These are phyloP conservation scores for Ceratocystis lukuohia DNA, from an alignment of 2,329 filamentous ascomycete genomes.

Conservation along the genomic window DNA sequence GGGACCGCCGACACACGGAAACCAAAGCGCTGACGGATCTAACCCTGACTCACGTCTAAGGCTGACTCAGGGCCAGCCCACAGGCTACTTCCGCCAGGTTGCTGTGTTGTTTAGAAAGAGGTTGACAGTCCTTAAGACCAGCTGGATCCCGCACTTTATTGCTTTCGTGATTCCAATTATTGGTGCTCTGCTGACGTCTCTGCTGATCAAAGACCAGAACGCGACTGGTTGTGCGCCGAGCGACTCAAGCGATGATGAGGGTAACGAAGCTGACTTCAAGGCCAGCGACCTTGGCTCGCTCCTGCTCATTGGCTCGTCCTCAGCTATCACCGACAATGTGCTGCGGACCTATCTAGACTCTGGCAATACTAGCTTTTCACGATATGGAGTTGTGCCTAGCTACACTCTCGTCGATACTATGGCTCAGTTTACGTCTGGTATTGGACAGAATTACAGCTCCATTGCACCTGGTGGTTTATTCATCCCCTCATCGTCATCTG, in stretches of 20 bases:
- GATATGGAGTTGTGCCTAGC: conserved; percentile 12
- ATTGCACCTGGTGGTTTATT: conserved; percentile 71
- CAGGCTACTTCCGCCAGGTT: conserved; percentile 57
- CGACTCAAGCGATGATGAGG: conserved; percentile 22
- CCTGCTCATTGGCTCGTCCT: conserved; percentile 11
- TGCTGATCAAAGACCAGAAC: conserved; percentile 51
- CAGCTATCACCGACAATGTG: conserved; percentile 6
- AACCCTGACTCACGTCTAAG: conserved; percentile 31
- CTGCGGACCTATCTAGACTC: conserved; percentile 13
- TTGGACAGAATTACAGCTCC: conserved; percentile 49
- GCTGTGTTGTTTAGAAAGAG: conserved; percentile 67
- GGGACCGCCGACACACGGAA: conserved; percentile 23
- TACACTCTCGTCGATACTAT: conserved; percentile 43
- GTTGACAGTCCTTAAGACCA: conserved; percentile 60
- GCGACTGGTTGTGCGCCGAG: conserved; percentile 28
- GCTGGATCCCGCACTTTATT: conserved; percentile 61
- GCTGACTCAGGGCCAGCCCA: conserved; percentile 54
- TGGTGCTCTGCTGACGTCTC: conserved; percentile 62
- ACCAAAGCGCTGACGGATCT: conserved; percentile 20
- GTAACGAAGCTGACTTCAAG: conserved; percentile 28
- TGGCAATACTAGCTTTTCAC: conserved; percentile 11
- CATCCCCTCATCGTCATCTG: conserved; percentile 41
- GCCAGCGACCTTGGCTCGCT: conserved; percentile 25
- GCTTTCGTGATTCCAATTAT: conserved; percentile 68
- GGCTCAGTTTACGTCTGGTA: conserved; percentile 50